A percentile compares a stretch with the other conserved stretches of the same genome.
Evolutionary conservation across 2,329 filamentous ascomycete genomes (phyloP).

Genomic region (Cladosporium sp.): DNA sequence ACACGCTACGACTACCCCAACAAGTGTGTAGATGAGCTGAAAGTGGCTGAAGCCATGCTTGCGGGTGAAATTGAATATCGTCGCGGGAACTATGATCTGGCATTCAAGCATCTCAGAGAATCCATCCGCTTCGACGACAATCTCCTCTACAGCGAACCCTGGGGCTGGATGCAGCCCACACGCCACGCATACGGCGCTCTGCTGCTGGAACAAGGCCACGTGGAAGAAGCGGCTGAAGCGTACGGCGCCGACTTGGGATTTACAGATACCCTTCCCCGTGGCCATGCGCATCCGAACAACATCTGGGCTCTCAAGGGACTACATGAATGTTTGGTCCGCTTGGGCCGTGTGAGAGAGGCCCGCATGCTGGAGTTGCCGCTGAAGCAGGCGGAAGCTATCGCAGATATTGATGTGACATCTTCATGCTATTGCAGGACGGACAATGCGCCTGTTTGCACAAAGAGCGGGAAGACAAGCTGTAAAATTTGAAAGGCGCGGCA

Average conservation of each 20-base stretch:
- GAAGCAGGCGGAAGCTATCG: constrained; percentile 49
- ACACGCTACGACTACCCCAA: constrained; percentile 68
- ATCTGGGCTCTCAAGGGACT: constrained; percentile 73
- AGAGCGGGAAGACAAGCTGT: too few species aligned
- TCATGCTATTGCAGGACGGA: constrained; percentile 54
- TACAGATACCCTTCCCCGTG: constrained; percentile 52
- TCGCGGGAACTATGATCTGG: constrained; percentile 51
- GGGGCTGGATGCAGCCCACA: constrained; percentile 74
- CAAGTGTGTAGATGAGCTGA: constrained; percentile 59
- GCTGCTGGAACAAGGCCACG: constrained; percentile 57
- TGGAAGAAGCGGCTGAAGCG: constrained; percentile 35
- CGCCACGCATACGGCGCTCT: constrained; percentile 66
- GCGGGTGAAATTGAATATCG: constrained; percentile 72
- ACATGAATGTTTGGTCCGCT: constrained; percentile 65
- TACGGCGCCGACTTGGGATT: constrained; percentile 40
- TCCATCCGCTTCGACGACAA: constrained; percentile 57
- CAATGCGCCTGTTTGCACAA: neutral
- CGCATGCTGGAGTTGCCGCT: constrained; percentile 48
- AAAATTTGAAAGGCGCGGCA: too few species aligned
- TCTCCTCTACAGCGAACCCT: constrained; percentile 67
- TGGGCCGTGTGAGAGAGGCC: constrained; percentile 36
- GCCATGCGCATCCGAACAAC: constrained; percentile 66
- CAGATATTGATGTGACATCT: constrained; percentile 55
- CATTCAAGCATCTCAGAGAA: constrained; percentile 55
- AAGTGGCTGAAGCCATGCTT: constrained; percentile 59